Evolutionary conservation across 139 green algal species (phyloP).

Genomic region (Mesotaenium endlicherianum): DNA sequence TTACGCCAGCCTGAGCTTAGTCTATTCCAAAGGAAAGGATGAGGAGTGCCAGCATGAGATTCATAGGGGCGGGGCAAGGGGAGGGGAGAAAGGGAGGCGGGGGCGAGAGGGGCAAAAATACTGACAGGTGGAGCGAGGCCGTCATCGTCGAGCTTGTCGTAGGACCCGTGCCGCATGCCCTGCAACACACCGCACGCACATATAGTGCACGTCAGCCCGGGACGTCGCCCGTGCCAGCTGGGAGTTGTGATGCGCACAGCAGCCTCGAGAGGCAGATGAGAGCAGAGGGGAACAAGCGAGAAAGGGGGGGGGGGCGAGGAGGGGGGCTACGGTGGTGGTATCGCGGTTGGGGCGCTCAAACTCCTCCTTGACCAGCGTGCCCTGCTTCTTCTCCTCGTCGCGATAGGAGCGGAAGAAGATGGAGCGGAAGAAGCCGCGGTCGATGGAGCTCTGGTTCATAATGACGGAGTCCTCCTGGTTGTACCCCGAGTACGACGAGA

Average conservation of each 20-base stretch:
- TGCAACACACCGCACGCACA: conserved; percentile 26
- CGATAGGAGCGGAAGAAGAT: conserved; percentile 90
- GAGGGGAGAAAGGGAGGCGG: neutral
- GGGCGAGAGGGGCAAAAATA: neutral
- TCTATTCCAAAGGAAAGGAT: too few species aligned
- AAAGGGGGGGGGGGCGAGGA: too few species aligned
- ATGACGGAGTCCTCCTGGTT: conserved; percentile 99
- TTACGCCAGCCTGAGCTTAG: too few species aligned
- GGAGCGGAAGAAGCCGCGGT: conserved; percentile 94
- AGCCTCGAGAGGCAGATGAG: too few species aligned
- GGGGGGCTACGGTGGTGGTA: conserved; percentile 42
- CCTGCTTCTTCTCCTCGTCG: conserved; percentile 63
- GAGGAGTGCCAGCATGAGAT: neutral
- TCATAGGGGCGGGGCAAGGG: neutral
- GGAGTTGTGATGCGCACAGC: too few species aligned
- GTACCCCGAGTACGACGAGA: conserved; percentile 95
- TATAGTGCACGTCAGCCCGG: too few species aligned
- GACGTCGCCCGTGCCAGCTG: too few species aligned
- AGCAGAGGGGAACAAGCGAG: too few species aligned
- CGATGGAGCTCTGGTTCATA: conserved; percentile 77
- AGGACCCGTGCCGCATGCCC: conserved; percentile 75
- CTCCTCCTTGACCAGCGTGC: conserved; percentile 64
- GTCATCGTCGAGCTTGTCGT: conserved; percentile 98
- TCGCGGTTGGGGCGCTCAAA: conserved; percentile 83
- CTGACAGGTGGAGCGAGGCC: conserved; percentile 72